Percentiles rank a stretch among this genome's conserved stretches.
phyloP scores from a whole-genome alignment of 345 rosid species.

The Melaleuca alternifolia region DNA sequence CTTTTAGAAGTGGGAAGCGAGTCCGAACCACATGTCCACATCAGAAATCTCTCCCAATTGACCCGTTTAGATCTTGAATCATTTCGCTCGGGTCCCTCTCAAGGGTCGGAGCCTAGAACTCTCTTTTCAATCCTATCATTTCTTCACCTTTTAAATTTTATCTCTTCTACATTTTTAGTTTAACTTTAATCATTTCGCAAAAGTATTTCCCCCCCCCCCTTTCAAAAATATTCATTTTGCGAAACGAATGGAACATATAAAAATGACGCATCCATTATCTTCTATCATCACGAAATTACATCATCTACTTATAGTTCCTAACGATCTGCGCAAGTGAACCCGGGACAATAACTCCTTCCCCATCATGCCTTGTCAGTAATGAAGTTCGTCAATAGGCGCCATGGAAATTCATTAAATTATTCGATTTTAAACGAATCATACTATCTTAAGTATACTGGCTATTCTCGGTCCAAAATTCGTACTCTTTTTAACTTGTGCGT shows the following conservation, averaged over 20 bases:
- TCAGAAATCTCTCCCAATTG: not conserved
- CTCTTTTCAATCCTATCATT: not conserved
- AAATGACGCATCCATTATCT: not conserved
- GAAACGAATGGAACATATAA: not conserved
- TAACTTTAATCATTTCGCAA: not conserved
- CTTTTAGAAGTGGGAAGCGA: not conserved
- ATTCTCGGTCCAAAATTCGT: not conserved
- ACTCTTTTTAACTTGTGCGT: not conserved
- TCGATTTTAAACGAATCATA: too few species aligned
- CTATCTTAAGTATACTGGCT: not conserved
- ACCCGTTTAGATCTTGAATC: not conserved
- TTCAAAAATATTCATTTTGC: not conserved
- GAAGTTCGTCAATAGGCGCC: not conserved
- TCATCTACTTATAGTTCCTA: not conserved
- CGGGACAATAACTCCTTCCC: not conserved
- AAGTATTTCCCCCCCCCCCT: not conserved
- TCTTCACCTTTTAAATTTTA: not conserved
- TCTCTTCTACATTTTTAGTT: not conserved
- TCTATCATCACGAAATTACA: rapidly evolving
- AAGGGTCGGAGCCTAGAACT: not conserved
- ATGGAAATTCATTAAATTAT: too few species aligned
- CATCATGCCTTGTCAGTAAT: rapidly evolving
- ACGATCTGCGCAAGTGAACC: not conserved
- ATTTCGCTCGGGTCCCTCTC: not conserved
- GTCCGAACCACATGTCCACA: not conserved